A percentile compares a stretch with the other conserved stretches of the same genome.
phyloP scores from a whole-genome alignment of 2,329 filamentous ascomycete genomes.

The Fusarium sp. region DNA sequence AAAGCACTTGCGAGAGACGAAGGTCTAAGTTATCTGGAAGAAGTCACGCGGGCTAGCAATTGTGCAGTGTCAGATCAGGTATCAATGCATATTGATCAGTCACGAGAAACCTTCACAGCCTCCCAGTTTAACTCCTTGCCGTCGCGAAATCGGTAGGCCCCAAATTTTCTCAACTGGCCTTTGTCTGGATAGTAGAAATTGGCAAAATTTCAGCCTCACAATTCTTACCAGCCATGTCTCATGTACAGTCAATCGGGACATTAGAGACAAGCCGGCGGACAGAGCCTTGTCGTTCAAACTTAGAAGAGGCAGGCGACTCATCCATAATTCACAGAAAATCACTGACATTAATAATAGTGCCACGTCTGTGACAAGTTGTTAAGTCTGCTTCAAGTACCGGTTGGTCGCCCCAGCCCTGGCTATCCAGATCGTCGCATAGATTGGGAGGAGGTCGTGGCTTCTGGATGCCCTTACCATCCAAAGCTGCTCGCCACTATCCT shows the following conservation, averaged over 20 bases:
- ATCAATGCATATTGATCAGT: too few species aligned
- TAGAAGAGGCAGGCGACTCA: neutral
- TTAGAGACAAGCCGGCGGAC: neutral
- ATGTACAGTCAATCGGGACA: neutral
- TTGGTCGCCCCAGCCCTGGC: neutral
- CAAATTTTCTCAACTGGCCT: too few species aligned
- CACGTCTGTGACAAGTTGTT: neutral
- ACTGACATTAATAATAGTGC: neutral
- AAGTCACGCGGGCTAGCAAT: neutral
- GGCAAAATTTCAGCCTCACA: too few species aligned
- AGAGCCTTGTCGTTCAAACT: neutral
- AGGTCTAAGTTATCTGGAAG: neutral
- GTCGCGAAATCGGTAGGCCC: too few species aligned
- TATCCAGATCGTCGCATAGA: neutral
- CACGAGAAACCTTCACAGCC: too few species aligned
- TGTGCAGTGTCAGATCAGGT: neutral
- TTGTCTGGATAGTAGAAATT: too few species aligned
- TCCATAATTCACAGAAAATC: neutral
- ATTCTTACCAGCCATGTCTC: neutral
- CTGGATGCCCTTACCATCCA: neutral
- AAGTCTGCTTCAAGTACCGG: neutral
- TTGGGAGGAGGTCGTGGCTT: neutral
- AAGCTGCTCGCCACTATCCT: neutral
- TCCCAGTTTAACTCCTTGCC: fast-evolving
- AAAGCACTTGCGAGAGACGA: neutral